Evolutionary conservation across 176 grass and related monocot genomes (phyloP), one percentile per base, ranked within the genome.

Genomic region (Oryza australiensis): DNA sequence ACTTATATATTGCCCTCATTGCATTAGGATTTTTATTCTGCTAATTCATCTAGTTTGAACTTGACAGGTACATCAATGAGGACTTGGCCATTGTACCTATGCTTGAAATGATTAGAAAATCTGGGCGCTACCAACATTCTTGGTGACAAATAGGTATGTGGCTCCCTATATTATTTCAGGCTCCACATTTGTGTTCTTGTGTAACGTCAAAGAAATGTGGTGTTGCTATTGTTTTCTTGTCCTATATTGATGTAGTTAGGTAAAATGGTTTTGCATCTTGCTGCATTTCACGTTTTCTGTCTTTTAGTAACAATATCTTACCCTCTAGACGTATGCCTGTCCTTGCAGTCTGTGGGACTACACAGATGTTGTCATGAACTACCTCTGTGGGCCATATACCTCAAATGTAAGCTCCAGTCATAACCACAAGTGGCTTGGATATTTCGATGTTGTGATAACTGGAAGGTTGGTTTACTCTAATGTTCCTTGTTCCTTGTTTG

Each of bases 361-460:
- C 26, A 98, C 96, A 26, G 90, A 98, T 87, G 96, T 93, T 62
- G 89, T 98, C 63, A 95, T 95, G 96, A 98, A 98, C 75, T 98
- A 89, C 76, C 96, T 98, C 45, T 98, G 93, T 77, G 86, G 89
- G 27, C 81, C 80, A 66, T 79, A 88, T 85, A 88, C 86, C 53
- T 79, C 82, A 22, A 79, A 88, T 93, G 84, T 79, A 66, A 65
- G 48, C 10, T 75, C 86, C 74, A 46, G 74, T 93, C 82, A 87
- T 64, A 91, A 90, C 63, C 90, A 83, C 63, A 87, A 82, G 8
- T 98, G 96, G 96, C 89, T 98, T 86, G 73, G 88, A 68, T 93
- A 93, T 88, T 98, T 98, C 83, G 96, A 98, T 90, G 86, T 98
- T 67, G 89, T 98, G 67, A 93, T 98, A 84, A 98, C 96, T 53